Evolutionary conservation across 2,329 filamentous ascomycete species (phyloP).

Genomic region (Fusarium abutilonis): DNA sequence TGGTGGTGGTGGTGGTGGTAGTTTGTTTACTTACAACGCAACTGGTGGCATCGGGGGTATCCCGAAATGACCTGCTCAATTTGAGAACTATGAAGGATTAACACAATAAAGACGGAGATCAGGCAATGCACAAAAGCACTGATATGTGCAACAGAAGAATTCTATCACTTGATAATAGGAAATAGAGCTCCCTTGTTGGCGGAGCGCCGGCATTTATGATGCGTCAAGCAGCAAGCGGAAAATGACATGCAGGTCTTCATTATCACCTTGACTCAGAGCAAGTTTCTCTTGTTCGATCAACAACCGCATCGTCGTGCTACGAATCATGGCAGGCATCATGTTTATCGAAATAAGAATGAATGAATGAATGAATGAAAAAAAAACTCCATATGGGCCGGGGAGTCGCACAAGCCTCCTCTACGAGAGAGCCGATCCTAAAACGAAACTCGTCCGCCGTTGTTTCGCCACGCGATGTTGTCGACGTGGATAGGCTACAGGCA

Average conservation of each 20-base stretch:
- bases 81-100: not conserved
- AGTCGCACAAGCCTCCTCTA: constrained; percentile 15
- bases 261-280: constrained; percentile 8
- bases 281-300: constrained; percentile 12
- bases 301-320: constrained; percentile 2
- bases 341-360: too few species aligned
- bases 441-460: constrained; percentile 5
- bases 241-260: constrained; percentile 20
- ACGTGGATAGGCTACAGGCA: not conserved
- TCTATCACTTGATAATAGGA: not conserved
- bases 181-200: constrained; percentile 10
- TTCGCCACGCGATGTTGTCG: constrained; percentile 12
- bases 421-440: not conserved
- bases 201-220: constrained; percentile 19
- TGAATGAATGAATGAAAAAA: not conserved
- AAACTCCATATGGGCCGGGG: constrained; percentile 11
- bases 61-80: constrained; percentile 7
- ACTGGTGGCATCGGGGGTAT: constrained; percentile 9
- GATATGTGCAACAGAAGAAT: not conserved
- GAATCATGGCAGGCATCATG: constrained; percentile 18
- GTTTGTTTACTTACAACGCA: constrained; percentile 41
- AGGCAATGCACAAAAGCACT: not conserved
- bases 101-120: not conserved
- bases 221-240: constrained; percentile 9
- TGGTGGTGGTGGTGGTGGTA: constrained; percentile 38